Evolutionary conservation across 1,139 yeast species (phyloP).

Genomic region (Candida sojae): DNA sequence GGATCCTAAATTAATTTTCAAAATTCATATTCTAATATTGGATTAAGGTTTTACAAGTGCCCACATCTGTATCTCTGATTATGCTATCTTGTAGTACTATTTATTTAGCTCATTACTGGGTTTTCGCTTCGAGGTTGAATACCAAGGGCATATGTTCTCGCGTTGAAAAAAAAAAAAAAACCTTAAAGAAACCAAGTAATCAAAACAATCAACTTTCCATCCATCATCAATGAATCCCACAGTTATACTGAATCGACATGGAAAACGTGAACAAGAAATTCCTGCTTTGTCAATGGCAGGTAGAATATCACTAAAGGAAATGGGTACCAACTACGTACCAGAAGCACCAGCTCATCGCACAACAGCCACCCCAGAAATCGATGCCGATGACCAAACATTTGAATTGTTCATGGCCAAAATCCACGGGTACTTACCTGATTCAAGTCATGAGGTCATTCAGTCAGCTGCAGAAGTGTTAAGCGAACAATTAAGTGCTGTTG

Average conservation of each 20-base stretch:
- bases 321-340: conserved; percentile 52
- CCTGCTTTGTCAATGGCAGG: conserved; percentile 77
- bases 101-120: no score
- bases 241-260: conserved; percentile 38
- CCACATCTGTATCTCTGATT: no score
- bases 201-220: no score
- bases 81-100: no score
- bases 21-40: no score
- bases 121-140: no score
- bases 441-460: conserved; percentile 44
- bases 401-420: conserved; percentile 33
- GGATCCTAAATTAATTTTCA: no score
- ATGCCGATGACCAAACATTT: conserved; percentile 25
- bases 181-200: no score
- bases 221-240: no score
- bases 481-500: conserved; percentile 56
- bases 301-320: conserved; percentile 59
- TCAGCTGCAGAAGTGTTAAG: conserved; percentile 70
- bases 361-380: conserved; percentile 2
- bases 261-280: conserved; percentile 46
- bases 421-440: conserved; percentile 32
- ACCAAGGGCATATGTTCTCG: no score
- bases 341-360: background rate
- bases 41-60: no score
- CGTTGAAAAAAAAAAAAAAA: no score